Base-by-base conservation (phyloP, 139 green algal species). In the Desmodesmus armatus region DNA sequence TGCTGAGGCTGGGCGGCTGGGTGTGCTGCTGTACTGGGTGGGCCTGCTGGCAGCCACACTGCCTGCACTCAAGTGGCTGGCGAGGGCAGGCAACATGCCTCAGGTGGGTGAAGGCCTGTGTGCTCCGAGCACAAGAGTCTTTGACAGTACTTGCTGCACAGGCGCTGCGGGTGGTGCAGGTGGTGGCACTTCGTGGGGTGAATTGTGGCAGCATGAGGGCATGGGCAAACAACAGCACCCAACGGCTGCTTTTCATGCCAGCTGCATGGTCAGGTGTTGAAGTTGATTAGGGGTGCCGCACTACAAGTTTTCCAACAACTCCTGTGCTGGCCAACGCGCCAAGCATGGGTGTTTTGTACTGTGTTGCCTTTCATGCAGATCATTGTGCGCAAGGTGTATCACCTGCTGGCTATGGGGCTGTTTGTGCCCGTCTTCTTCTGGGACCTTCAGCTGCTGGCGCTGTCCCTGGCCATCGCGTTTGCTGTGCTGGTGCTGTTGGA, bases 331-430 rank as follows among this genome's bases (percentile, higher is more conserved):
- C 1, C 51, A 62, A 3, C 21, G 21, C 21, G 51, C 51, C 1
- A 27, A 19, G 51, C 21, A 19, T 2, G 17, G 21, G 51, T 17
- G 21, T 62, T 62, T n/a, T n/a, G n/a, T n/a, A n/a, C n/a, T n/a
- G n/a, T 55, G 9, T 13, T 55, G 47, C 47, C 47, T 17, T 43
- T 17, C 13, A 3, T 77, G 78, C 62, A 90, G 80, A 89, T 88
- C 44, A 67, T 90, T 44, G 75, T 93, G 67, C 88, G 93, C 67
- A 96, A 97, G 89, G 94, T 91, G 15, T 97, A 96, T 85, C 94
- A 97, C 75, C 67, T 96, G 25, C 74, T 97, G 49, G 93, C 93
- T 2, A 71, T 94, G 3, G 71, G 87, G 39, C 91, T 97, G 37
- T 97, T 97, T 86, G 65, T 93, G 17, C 94, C 94, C 0, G 91